These are phyloP conservation scores for Penicillium paxilli DNA, from an alignment of 495 filamentous ascomycete species.

Conservation along the genomic window DNA sequence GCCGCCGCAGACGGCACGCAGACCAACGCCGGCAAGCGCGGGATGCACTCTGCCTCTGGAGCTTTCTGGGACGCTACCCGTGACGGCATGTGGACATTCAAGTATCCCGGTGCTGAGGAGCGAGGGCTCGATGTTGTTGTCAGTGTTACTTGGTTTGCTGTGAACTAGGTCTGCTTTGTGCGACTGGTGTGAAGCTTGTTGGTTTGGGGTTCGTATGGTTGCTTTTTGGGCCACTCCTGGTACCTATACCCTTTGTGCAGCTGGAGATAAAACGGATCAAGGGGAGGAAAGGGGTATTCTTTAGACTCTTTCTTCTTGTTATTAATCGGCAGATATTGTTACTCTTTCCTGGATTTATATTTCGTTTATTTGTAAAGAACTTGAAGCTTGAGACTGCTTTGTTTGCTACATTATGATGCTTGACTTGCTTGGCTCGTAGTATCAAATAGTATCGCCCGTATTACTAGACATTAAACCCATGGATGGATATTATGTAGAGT, in stretches of 20 bases:
- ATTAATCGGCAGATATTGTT: not conserved
- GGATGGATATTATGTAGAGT: no score
- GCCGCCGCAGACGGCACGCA: constrained; percentile 36
- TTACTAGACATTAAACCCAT: no score
- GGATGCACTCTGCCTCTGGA: constrained; percentile 93
- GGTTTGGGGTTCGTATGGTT: not conserved
- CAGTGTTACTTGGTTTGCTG: constrained; percentile 82
- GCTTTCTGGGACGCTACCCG: constrained; percentile 98
- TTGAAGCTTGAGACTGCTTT: no score
- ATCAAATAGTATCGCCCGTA: no score
- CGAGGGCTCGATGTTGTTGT: constrained; percentile 91
- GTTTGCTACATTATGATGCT: no score
- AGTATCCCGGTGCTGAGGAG: constrained; percentile 80
- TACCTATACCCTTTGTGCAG: not conserved
- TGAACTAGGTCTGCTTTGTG: constrained; percentile 29
- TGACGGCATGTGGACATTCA: constrained; percentile 97
- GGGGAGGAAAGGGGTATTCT: not conserved
- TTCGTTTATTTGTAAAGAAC: not conserved
- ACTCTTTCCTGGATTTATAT: not conserved
- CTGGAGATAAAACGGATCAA: not conserved
- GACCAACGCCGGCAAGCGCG: constrained; percentile 71
- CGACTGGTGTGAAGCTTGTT: not conserved
- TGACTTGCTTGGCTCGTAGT: no score
- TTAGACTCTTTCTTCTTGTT: not conserved
- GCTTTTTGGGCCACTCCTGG: no score